Evolutionary conservation across 2,329 filamentous ascomycete species (phyloP).

Genomic region (Ophiocordyceps unilateralis): DNA sequence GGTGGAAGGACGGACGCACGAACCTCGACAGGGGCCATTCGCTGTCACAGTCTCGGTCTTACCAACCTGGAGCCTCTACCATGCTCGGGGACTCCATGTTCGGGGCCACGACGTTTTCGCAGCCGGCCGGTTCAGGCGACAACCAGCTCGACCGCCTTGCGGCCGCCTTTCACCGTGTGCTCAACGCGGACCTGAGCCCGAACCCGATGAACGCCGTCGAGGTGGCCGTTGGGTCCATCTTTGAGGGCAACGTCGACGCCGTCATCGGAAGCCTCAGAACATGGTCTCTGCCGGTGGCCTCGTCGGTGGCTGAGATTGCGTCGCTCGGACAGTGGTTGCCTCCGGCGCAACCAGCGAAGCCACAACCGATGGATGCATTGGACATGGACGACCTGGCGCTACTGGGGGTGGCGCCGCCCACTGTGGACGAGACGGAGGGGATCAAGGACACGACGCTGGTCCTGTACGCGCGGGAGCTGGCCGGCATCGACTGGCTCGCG

Average conservation of each 20-base stretch:
- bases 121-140: conserved; percentile 11
- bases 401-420: conserved; percentile 46
- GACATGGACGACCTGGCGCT: conserved; percentile 77
- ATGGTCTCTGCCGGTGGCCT: conserved; percentile 68
- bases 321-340: conserved; percentile 73
- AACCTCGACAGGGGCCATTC: conserved; percentile 21
- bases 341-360: conserved; percentile 16
- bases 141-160: conserved; percentile 61
- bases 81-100: neutral
- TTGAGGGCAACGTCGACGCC: conserved; percentile 68
- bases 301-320: conserved; percentile 68
- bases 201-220: conserved; percentile 63
- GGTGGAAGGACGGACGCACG: conserved; percentile 72
- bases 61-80: conserved; percentile 13
- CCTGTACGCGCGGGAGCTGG: conserved; percentile 54
- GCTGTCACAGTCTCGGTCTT: conserved; percentile 21
- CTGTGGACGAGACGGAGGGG: conserved; percentile 41
- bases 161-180: conserved; percentile 51
- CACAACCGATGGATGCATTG: conserved; percentile 45
- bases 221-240: conserved; percentile 63
- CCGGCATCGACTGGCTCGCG: conserved; percentile 34
- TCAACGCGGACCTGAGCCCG: conserved; percentile 55
- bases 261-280: conserved; percentile 56
- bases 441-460: conserved; percentile 67
- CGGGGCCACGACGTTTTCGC: neutral